Evolutionary conservation across 352 stramenopile genomes (phyloP), one percentile per base, ranked within the genome.

Genomic region (Pythium dissimile): DNA sequence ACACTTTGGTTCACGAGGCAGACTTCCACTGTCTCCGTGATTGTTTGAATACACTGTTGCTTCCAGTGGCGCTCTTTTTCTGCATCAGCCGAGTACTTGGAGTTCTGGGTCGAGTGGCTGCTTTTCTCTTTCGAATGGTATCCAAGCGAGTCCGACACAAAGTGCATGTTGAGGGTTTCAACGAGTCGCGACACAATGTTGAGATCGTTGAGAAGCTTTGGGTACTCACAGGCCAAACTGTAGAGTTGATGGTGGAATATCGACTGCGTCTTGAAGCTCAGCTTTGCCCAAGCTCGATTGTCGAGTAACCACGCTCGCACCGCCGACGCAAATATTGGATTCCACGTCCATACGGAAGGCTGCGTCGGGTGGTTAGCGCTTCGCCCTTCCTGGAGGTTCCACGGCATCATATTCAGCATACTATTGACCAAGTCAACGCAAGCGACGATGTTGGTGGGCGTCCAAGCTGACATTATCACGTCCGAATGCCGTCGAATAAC

Each of bases 181-280:
- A 94, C 54, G 0, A 92, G 43, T 46, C 85, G 82, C 5, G 74
- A 42, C 1, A 92, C 75, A 12, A 67, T 59, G 15, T 86, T 66
- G 31, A 92, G 60, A 28, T 89, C 76, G 54, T 89, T 87, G 28
- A 92, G 76, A 7, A 79, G 49, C 48, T 76, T 72, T 7, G 82
- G 84, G 38, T 87, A 73, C 31, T 89, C 78, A 24, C 77, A 89
- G 1, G 76, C 78, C n/a, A 94, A 53, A 5, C 65, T 59, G 48
- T 92, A 87, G 5, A 94, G 64, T 52, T 94, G 82, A 57, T 91
- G 84, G 38, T 84, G 84, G 57, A 77, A 92, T 37, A 92, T 89
- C 5, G 81, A 91, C 59, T 92, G 84, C 1, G 78, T 86, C 58
- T 89, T 94, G 38, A 67, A 89, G 46, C 77, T 74, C 10, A 80